phyloP scores from a whole-genome alignment of 805 yeast genomes.

The Metschnikowia anglica region DNA sequence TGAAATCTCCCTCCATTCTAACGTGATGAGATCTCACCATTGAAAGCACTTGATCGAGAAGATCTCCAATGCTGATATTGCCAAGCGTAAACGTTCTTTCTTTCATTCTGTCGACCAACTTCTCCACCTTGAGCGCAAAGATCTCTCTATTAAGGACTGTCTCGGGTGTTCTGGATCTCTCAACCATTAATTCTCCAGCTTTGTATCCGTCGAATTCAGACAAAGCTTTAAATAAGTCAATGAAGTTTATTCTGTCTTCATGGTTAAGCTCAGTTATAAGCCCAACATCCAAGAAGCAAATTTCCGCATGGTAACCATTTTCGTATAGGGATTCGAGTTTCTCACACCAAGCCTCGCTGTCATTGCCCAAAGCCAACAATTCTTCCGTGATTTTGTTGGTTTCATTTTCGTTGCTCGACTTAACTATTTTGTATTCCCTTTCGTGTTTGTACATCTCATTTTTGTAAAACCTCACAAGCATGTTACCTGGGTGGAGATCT shows the following conservation, averaged over 20 bases:
- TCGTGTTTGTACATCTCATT: constrained; percentile 43
- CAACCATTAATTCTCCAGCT: constrained; percentile 96
- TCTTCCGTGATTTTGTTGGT: constrained; percentile 46
- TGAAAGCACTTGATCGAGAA: constrained; percentile 77
- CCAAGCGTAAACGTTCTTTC: constrained; percentile 90
- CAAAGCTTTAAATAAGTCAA: constrained; percentile 83
- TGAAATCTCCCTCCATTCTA: constrained; percentile 95
- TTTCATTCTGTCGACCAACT: constrained; percentile 76
- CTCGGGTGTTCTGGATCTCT: constrained; percentile 91
- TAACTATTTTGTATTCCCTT: constrained; percentile 42
- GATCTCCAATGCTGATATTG: constrained; percentile 86
- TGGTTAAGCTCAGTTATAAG: constrained; percentile 85
- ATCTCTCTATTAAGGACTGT: constrained; percentile 81
- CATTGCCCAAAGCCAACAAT: constrained; percentile 35
- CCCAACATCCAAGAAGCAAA: constrained; percentile 92
- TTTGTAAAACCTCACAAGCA: constrained; percentile 69
- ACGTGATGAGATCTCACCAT: constrained; percentile 96
- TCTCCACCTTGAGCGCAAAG: constrained; percentile 84
- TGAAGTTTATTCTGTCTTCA: constrained; percentile 75
- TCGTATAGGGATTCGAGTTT: constrained; percentile 47
- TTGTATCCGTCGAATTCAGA: constrained; percentile 90
- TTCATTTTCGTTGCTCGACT: constrained; percentile 45
- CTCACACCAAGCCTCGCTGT: constrained; percentile 44
- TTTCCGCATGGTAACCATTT: constrained; percentile 73
- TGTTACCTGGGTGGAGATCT: constrained; percentile 96